Conservation (phyloP, 2,329 filamentous ascomycete genomes). For the Talaromyces sp. region DNA sequence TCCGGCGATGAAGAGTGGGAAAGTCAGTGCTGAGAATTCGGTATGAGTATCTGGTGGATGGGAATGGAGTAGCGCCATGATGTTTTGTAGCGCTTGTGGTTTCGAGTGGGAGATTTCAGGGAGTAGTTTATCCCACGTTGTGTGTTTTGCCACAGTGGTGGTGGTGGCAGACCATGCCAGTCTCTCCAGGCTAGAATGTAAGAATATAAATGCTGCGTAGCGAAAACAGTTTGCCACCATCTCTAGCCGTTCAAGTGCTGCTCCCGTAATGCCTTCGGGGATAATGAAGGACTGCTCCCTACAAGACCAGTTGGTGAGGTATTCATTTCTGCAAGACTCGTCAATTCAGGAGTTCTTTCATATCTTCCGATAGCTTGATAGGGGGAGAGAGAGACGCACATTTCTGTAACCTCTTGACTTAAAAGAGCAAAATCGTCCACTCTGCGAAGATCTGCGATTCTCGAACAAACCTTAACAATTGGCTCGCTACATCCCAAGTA, state of each 20-base stretch:
- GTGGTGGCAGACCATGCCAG: conserved; percentile 18
- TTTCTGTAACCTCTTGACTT: conserved; percentile 23
- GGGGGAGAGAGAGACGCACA: conserved; percentile 20
- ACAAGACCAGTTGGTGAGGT: conserved; percentile 30
- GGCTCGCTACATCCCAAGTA: conserved; percentile 37
- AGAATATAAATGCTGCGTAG: conserved; percentile 33
- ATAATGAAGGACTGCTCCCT: conserved; percentile 26
- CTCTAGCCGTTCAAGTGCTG: conserved; percentile 27
- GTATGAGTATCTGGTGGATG: conserved; percentile 30
- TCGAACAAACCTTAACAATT: conserved; percentile 30
- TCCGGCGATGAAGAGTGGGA: conserved; percentile 34
- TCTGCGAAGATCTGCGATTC: conserved; percentile 28
- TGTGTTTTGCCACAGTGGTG: not conserved
- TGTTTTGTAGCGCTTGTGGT: conserved; percentile 23
- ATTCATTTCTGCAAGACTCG: conserved; percentile 24
- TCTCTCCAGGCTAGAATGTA: conserved; percentile 32
- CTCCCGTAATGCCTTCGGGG: conserved; percentile 26
- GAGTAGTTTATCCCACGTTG: conserved; percentile 8
- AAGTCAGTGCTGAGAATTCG: conserved; percentile 36
- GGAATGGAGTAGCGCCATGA: conserved; percentile 23
- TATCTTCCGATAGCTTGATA: not conserved
- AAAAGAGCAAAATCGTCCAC: conserved; percentile 15
- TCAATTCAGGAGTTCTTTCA: not conserved
- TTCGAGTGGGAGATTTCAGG: conserved; percentile 26
- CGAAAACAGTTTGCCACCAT: conserved; percentile 36